phyloP scores from a whole-genome alignment of 495 filamentous ascomycete genomes.

The Sphaerosporella brunnea region DNA sequence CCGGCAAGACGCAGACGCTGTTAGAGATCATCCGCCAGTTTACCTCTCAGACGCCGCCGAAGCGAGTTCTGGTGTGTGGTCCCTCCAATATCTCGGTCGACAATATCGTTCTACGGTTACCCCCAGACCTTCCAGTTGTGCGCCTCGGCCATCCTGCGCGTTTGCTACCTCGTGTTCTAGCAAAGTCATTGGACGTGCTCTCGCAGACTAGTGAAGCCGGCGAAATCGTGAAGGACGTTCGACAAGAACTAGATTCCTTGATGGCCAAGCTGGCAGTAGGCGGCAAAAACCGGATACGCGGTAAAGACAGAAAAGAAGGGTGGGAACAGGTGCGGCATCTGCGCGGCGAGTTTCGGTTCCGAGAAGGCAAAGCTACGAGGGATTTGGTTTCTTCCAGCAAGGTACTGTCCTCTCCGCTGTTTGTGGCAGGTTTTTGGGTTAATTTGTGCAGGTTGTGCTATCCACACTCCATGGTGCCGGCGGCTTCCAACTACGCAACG shows the following conservation, averaged over 20 bases:
- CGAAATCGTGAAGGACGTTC: conserved; percentile 74
- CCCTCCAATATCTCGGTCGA: conserved; percentile 94
- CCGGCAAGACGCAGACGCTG: conserved; percentile 91
- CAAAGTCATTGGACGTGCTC: conserved; percentile 81
- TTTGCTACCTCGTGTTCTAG: conserved; percentile 70
- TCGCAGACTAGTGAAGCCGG: conserved; percentile 81
- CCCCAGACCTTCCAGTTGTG: conserved; percentile 67
- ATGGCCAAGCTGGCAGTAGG: conserved; percentile 78
- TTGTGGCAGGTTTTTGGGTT: not conserved
- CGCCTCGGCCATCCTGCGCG: conserved; percentile 87
- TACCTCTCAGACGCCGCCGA: conserved; percentile 27
- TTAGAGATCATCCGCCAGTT: conserved; percentile 89
- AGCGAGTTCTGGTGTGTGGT: conserved; percentile 75
- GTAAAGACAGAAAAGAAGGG: conserved; percentile 60
- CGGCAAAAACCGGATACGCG: conserved; percentile 32
- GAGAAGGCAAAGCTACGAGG: conserved; percentile 63
- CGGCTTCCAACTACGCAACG: conserved; percentile 59
- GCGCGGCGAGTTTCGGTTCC: conserved; percentile 70
- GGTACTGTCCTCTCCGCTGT: conserved; percentile 3
- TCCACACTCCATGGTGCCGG: conserved; percentile 88
- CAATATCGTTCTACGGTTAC: conserved; percentile 91
- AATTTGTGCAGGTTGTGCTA: conserved; percentile 44
- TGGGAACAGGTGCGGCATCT: conserved; percentile 72
- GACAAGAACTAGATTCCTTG: conserved; percentile 83
- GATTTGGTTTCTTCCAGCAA: conserved; percentile 58